Conservation (phyloP, 139 green algal species). For the Volvox africanus region DNA sequence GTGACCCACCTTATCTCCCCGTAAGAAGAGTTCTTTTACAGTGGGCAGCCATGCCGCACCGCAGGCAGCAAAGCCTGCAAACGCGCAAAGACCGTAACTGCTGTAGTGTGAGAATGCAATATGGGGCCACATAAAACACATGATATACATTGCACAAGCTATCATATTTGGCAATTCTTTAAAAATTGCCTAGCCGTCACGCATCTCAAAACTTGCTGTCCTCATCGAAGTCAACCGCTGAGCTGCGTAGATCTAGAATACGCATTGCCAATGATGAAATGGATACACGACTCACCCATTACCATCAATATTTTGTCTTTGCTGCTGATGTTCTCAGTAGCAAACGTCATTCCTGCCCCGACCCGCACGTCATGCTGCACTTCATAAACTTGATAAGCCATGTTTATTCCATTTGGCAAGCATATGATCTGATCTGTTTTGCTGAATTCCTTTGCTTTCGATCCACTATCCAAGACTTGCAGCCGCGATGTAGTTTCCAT, state of each 20-base stretch:
- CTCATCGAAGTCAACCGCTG: neutral
- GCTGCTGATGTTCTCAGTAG: neutral
- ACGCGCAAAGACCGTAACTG: too few relatives aligned
- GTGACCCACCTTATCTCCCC: slow-evolving; percentile 22
- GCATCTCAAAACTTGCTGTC: neutral
- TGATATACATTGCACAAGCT: neutral
- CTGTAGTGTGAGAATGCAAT: neutral
- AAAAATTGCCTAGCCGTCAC: neutral
- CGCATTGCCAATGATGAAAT: too few relatives aligned
- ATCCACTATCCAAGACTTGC: neutral
- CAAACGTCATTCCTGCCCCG: neutral
- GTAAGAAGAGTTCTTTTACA: slow-evolving; percentile 18
- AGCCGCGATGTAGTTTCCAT: neutral
- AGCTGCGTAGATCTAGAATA: neutral
- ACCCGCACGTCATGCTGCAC: neutral
- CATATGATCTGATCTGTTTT: neutral
- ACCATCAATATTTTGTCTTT: slow-evolving; percentile 19
- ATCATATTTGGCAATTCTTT: neutral
- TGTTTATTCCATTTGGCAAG: neutral
- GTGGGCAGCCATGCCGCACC: slow-evolving; percentile 23
- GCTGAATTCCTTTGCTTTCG: neutral
- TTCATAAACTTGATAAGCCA: slow-evolving; percentile 18
- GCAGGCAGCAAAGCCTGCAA: neutral
- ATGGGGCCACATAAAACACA: neutral
- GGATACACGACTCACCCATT: slow-evolving; percentile 10